Evolutionary conservation across 495 filamentous ascomycete species (phyloP).

Genomic region (Saxophila tyrrhenica): DNA sequence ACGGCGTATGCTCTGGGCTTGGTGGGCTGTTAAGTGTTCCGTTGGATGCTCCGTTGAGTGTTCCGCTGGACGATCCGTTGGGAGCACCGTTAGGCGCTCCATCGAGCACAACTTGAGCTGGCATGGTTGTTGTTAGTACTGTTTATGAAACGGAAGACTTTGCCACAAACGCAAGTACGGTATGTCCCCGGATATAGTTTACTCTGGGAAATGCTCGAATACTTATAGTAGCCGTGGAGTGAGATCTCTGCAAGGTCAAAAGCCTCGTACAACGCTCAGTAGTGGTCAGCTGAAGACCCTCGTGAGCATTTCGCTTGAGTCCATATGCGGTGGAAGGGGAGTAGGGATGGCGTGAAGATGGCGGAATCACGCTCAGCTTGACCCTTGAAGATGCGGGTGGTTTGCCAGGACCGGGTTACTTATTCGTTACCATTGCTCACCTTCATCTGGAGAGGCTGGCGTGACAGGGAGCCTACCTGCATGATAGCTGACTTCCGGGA

Average conservation of each 20-base stretch:
- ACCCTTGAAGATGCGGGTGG: background rate
- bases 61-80: background rate
- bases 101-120: background rate
- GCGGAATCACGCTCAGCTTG: background rate
- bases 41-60: background rate
- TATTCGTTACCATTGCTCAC: background rate
- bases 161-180: no score
- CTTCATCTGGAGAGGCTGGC: background rate
- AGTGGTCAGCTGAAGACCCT: no score
- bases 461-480: background rate
- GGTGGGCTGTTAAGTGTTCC: background rate
- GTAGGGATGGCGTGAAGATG: background rate
- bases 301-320: no score
- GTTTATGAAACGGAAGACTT: no score
- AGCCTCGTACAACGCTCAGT: no score
- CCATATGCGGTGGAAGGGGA: no score
- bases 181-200: no score
- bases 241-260: no score
- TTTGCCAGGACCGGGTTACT: background rate
- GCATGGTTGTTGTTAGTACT: no score
- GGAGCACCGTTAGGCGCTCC: no score
- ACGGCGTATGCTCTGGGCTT: background rate
- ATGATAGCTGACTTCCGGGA: background rate
- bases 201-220: no score
- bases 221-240: no score